phyloP scores from a whole-genome alignment of 805 yeast species.

The Wickerhamiella azymoides region DNA sequence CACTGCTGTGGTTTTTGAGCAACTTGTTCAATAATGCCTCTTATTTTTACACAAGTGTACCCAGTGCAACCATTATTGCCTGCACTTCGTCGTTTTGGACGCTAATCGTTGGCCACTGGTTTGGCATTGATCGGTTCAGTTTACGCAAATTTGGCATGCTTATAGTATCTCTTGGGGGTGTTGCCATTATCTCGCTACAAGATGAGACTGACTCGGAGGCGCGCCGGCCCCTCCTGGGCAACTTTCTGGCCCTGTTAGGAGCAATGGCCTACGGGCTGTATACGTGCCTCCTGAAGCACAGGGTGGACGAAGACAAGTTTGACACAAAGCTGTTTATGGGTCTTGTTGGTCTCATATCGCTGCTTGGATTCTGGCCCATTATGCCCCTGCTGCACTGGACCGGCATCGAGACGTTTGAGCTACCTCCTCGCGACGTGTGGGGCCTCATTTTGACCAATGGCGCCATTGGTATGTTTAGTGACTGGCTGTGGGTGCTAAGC shows the following conservation, averaged over 20 bases:
- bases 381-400: constrained; percentile 47
- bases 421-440: constrained; percentile 47
- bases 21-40: constrained; percentile 83
- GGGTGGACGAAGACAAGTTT: constrained; percentile 60
- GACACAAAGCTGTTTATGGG: constrained; percentile 88
- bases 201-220: constrained; percentile 21
- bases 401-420: constrained; percentile 56
- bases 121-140: constrained; percentile 57
- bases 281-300: constrained; percentile 66
- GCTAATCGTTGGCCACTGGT: constrained; percentile 59
- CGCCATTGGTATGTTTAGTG: constrained; percentile 68
- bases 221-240: constrained; percentile 41
- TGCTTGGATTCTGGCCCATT: constrained; percentile 70
- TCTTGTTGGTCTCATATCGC: constrained; percentile 77
- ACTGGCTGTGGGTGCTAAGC: constrained; percentile 92
- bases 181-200: constrained; percentile 56
- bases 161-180: constrained; percentile 60
- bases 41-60: constrained; percentile 77
- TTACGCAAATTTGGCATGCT: constrained; percentile 55
- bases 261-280: constrained; percentile 88
- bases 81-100: constrained; percentile 93
- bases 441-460: constrained; percentile 50
- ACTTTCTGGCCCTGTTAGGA: constrained; percentile 63
- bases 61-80: constrained; percentile 83
- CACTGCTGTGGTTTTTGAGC: constrained; percentile 80